phyloP scores from a whole-genome alignment of 1,284 basidiomycete genomes.

The Puccinia coronata region DNA sequence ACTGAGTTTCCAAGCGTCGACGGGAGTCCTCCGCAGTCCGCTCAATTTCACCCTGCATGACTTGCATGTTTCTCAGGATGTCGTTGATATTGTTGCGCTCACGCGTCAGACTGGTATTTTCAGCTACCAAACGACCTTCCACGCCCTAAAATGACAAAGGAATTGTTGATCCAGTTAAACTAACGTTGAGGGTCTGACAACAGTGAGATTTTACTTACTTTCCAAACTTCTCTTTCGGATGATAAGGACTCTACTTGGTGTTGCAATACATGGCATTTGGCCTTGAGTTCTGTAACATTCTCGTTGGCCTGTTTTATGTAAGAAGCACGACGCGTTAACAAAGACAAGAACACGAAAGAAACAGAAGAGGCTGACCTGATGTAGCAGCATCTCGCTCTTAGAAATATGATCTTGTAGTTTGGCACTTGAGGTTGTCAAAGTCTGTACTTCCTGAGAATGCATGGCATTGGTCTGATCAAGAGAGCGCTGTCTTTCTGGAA shows the following conservation, averaged over 20 bases:
- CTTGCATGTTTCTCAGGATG: conserved; percentile 81
- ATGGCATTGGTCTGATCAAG: conserved; percentile 69
- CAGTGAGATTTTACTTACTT: conserved; percentile 62
- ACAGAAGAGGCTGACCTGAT: conserved; percentile 56
- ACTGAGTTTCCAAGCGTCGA: conserved; percentile 73
- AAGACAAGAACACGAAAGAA: not conserved
- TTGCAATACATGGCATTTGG: conserved; percentile 70
- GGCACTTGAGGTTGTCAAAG: conserved; percentile 56
- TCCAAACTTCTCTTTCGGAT: conserved; percentile 89
- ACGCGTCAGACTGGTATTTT: conserved; percentile 74
- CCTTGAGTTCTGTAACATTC: conserved; percentile 66
- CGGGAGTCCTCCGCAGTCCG: conserved; percentile 76
- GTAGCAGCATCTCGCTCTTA: conserved; percentile 58
- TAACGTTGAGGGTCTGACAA: conserved; percentile 18
- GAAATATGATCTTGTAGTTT: conserved; percentile 58
- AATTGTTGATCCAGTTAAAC: not conserved
- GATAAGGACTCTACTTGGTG: conserved; percentile 81
- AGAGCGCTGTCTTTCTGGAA: conserved; percentile 67
- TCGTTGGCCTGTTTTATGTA: conserved; percentile 64
- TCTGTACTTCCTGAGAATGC: conserved; percentile 64
- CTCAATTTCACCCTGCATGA: conserved; percentile 84
- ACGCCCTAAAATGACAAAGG: conserved; percentile 63
- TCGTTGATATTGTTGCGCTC: conserved; percentile 82
- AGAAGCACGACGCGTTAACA: not conserved
- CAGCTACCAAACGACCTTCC: conserved; percentile 75